A percentile compares a stretch with the other conserved stretches of the same genome.
Evolutionary conservation across 139 green algal species (phyloP).

Genomic region (Pleodorina starrii): DNA sequence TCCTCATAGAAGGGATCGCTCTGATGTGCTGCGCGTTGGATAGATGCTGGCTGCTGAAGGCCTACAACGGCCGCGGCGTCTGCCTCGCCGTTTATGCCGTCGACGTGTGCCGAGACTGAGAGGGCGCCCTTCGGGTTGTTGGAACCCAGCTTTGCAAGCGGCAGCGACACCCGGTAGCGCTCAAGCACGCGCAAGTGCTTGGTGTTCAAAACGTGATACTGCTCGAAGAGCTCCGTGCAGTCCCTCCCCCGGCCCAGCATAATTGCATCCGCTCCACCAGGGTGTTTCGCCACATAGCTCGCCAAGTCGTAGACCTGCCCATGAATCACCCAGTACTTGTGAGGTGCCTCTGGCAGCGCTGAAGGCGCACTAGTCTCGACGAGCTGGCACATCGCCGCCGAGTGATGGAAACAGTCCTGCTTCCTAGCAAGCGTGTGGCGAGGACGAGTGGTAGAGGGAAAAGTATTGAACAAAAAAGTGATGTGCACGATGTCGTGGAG

Average conservation of each 20-base stretch:
- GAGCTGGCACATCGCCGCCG: constrained; percentile 15
- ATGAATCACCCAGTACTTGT: constrained; percentile 38
- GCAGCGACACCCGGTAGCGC: constrained; percentile 3
- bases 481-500: too few relatives aligned
- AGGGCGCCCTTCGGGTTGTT: neutral
- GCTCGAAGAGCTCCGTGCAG: constrained; percentile 48
- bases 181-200: constrained; percentile 35
- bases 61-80: constrained; percentile 14
- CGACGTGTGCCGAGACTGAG: neutral
- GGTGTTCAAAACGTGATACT: constrained; percentile 46
- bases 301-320: constrained; percentile 12
- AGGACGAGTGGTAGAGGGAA: too few relatives aligned
- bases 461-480: too few relatives aligned
- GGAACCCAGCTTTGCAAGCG: neutral
- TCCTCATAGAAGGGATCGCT: constrained; percentile 42
- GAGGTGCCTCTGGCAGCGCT: neutral
- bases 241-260: constrained; percentile 15
- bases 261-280: constrained; percentile 12
- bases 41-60: neutral
- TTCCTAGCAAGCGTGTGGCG: neutral
- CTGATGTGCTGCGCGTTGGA: neutral
- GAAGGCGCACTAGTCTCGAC: neutral
- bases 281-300: neutral
- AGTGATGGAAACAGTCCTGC: neutral
- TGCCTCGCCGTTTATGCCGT: neutral